Evolutionary conservation across 768 basidiomycete species (phyloP).

Genomic region (Saitozyma podzolica): DNA sequence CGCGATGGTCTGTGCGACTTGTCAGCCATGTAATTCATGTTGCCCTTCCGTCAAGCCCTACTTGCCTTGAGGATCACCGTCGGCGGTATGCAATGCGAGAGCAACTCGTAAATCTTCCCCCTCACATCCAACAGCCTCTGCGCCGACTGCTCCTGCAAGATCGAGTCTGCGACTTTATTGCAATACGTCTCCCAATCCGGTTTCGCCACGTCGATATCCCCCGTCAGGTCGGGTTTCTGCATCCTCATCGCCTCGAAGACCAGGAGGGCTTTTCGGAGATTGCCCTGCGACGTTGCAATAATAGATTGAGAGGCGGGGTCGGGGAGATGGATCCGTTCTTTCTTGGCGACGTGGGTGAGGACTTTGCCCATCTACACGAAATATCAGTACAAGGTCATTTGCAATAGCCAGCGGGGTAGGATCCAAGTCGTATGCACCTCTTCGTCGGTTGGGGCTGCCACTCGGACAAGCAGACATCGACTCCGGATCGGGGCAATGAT

Average conservation of each 20-base stretch:
- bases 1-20: slow-evolving; percentile 82
- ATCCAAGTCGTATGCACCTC: slow-evolving; percentile 61
- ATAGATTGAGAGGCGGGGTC: slow-evolving; percentile 73
- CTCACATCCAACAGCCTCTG: slow-evolving; percentile 87
- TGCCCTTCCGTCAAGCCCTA: background rate
- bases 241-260: slow-evolving; percentile 94
- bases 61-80: slow-evolving; percentile 82
- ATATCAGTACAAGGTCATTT: background rate
- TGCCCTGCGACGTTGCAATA: slow-evolving; percentile 77
- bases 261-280: slow-evolving; percentile 89
- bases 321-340: slow-evolving; percentile 79
- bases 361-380: slow-evolving; percentile 71
- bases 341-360: slow-evolving; percentile 73
- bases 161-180: slow-evolving; percentile 83
- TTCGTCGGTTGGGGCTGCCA: slow-evolving; percentile 75
- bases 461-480: slow-evolving; percentile 88
- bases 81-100: slow-evolving; percentile 96
- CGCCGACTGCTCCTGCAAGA: slow-evolving; percentile 85
- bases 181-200: slow-evolving; percentile 99
- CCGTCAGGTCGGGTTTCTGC: slow-evolving; percentile 87
- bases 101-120: slow-evolving; percentile 87
- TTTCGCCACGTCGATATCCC: slow-evolving; percentile 79
- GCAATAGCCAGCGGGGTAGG: background rate
- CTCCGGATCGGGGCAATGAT: slow-evolving; percentile 96
- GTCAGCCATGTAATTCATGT: background rate